Percentiles rank a stretch among this genome's conserved stretches.
Evolutionary conservation across 2,329 filamentous ascomycete genomes (phyloP).

Genomic region (Laburnicola sp.): DNA sequence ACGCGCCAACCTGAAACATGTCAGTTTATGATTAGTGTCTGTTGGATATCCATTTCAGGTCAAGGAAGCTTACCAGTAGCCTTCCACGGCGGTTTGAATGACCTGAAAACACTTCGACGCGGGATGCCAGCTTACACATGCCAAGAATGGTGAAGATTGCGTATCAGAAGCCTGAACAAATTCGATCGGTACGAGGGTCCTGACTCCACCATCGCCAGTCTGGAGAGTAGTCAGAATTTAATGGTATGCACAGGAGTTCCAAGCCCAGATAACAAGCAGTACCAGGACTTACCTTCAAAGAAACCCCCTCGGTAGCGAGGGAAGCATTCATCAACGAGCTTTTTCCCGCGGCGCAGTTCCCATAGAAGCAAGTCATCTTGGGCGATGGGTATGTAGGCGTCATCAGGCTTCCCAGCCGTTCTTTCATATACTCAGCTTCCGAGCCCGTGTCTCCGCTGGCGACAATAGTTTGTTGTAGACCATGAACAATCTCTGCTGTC

Average conservation of each 20-base stretch:
- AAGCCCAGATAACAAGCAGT: neutral
- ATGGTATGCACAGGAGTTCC: neutral
- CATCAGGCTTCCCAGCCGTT: neutral
- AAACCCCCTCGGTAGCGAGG: neutral
- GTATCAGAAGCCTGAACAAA: neutral
- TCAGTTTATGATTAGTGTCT: no score
- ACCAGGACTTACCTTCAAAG: conserved; percentile 1
- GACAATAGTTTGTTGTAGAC: neutral
- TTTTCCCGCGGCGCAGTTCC: conserved; percentile 5
- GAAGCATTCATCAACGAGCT: conserved; percentile 2
- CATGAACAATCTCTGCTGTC: neutral
- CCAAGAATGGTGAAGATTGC: neutral
- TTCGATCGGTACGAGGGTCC: conserved; percentile 6
- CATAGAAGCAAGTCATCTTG: conserved; percentile 1
- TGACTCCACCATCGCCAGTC: conserved; percentile 6
- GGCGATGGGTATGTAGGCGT: neutral
- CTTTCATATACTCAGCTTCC: conserved; percentile 2
- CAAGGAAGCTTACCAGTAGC: neutral
- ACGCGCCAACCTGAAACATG: neutral
- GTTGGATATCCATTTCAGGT: no score
- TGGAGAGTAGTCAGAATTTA: neutral
- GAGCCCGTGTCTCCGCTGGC: neutral
- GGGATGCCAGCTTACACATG: neutral
- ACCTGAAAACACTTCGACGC: neutral
- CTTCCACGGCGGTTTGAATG: neutral